Conservation (phyloP, 192 early-diverging fungal species). For the Rhizophagus clarus region DNA sequence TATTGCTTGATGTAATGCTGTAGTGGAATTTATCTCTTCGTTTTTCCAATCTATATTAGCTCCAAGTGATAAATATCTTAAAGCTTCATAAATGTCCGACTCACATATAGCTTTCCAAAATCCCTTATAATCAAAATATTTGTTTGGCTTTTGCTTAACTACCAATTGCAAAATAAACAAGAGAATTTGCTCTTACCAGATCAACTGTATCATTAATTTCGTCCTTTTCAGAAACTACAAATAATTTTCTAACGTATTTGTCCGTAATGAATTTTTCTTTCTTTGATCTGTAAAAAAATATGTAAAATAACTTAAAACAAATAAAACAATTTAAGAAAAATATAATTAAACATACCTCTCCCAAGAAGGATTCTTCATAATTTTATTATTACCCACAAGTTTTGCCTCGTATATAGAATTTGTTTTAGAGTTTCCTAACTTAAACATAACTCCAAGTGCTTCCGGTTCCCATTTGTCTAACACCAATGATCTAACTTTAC, state of each 20-base stretch:
- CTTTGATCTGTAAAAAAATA: constrained; percentile 43
- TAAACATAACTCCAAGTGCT: constrained; percentile 67
- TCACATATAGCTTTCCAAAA: constrained; percentile 63
- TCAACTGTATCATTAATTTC: constrained; percentile 35
- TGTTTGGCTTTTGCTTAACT: background rate
- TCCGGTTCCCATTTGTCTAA: constrained; percentile 90
- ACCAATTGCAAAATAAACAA: background rate
- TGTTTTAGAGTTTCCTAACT: constrained; percentile 75
- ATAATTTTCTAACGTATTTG: constrained; percentile 69
- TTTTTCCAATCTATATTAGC: constrained; percentile 74
- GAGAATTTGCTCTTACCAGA: constrained; percentile 24
- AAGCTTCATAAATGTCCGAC: constrained; percentile 57
- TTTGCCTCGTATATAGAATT: constrained; percentile 70
- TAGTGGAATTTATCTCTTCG: constrained; percentile 53
- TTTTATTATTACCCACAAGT: constrained; percentile 40
- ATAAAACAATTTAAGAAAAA: too few species aligned
- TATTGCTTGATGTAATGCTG: constrained; percentile 68
- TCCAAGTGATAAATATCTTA: constrained; percentile 71
- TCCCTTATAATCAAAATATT: constrained; percentile 34
- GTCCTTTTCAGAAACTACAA: constrained; percentile 39
- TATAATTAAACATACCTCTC: background rate
- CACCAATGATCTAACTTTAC: constrained; percentile 80
- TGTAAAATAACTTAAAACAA: too few species aligned
- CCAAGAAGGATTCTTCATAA: constrained; percentile 45
- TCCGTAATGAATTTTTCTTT: constrained; percentile 62